Percentiles rank a stretch among this genome's conserved stretches.
Evolutionary conservation across 2,329 filamentous ascomycete species (phyloP).

Genomic region (Epicoccum nigrum): DNA sequence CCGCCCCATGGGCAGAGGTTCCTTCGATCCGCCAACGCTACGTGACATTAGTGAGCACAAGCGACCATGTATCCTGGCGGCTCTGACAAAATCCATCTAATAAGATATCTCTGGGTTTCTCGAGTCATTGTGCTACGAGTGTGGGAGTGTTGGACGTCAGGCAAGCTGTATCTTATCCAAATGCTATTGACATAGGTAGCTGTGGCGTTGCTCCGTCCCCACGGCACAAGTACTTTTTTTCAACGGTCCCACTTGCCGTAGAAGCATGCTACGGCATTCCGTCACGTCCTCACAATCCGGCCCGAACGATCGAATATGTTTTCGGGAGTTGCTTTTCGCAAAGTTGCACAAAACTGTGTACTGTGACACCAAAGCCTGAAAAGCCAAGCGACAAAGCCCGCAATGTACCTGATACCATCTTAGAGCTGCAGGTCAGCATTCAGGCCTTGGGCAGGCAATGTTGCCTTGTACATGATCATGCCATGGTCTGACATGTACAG

Average conservation of each 20-base stretch:
- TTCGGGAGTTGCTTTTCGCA: constrained; percentile 7
- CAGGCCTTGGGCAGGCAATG: not conserved
- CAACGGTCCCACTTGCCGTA: constrained; percentile 12
- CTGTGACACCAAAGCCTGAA: constrained; percentile 9
- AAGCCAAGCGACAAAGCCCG: constrained; percentile 7
- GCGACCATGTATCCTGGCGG: constrained; percentile 2
- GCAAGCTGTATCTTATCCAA: not conserved
- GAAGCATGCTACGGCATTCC: constrained; percentile 7
- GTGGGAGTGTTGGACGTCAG: not conserved
- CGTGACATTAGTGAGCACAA: constrained; percentile 17
- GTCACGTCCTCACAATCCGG: constrained; percentile 5
- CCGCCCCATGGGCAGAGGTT: constrained; percentile 4
- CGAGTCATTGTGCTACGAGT: not conserved
- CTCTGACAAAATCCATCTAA: not conserved
- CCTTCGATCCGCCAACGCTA: constrained; percentile 10
- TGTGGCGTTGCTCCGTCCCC: not conserved
- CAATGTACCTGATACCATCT: constrained; percentile 12
- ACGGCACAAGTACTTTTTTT: too few relatives aligned
- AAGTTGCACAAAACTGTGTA: constrained; percentile 11
- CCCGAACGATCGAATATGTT: constrained; percentile 10
- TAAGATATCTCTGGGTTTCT: not conserved
- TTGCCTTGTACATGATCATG: not conserved
- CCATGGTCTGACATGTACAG: not conserved
- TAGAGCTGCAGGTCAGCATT: constrained; percentile 11
- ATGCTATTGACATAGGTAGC: not conserved